Percentiles rank a stretch among this genome's conserved stretches.
phyloP scores from a whole-genome alignment of 2,329 filamentous ascomycete species.

The Fonsecaea monophora region DNA sequence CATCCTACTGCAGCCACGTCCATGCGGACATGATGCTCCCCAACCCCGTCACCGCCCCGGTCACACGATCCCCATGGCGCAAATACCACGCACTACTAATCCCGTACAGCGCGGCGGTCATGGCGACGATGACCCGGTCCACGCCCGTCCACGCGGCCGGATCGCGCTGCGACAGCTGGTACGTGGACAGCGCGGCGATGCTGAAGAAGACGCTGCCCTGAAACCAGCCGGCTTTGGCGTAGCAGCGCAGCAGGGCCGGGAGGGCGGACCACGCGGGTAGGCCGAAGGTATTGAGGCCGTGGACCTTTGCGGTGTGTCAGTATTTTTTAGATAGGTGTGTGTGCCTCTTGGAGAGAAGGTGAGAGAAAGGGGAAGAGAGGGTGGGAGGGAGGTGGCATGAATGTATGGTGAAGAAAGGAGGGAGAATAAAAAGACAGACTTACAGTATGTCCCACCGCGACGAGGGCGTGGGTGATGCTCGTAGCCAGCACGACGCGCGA shows the following conservation, averaged over 20 bases:
- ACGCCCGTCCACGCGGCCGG: constrained; percentile 30
- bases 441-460: constrained; percentile 27
- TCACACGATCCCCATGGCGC: constrained; percentile 36
- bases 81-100: constrained; percentile 42
- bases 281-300: constrained; percentile 29
- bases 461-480: constrained; percentile 23
- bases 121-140: constrained; percentile 35
- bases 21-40: constrained; percentile 39
- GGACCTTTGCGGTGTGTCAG: constrained; percentile 12
- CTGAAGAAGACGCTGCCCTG: constrained; percentile 30
- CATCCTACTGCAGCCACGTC: constrained; percentile 22
- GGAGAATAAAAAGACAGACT: not conserved
- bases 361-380: too few species aligned
- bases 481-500: constrained; percentile 20
- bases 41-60: constrained; percentile 33
- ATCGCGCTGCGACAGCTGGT: constrained; percentile 26
- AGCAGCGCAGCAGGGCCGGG: constrained; percentile 24
- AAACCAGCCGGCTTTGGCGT: constrained; percentile 32
- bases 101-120: constrained; percentile 39
- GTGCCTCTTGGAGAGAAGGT: too few species aligned
- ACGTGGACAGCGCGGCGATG: constrained; percentile 29
- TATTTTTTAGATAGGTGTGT: too few species aligned
- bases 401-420: not conserved
- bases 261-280: constrained; percentile 23
- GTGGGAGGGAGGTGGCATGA: not conserved